Evolutionary conservation across 2,329 filamentous ascomycete genomes (phyloP), one percentile per base, ranked within the genome.

Genomic region (Penicillium aurantiogriseum): DNA sequence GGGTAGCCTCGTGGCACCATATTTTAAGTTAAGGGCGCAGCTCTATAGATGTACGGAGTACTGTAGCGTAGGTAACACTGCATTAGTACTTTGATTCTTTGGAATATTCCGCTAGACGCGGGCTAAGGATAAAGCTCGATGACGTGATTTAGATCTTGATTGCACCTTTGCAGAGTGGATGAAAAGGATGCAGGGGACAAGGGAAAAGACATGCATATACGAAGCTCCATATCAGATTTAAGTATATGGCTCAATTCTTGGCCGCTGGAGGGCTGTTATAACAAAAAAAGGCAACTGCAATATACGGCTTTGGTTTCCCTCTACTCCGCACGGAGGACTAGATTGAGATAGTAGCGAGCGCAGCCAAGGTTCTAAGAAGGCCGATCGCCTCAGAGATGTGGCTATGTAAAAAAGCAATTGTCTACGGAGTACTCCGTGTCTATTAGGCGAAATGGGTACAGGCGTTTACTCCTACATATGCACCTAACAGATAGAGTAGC

Each of bases 71-170:
- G 29, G 17, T 19, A 31, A 13, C 5, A 35, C 25, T 29, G 25
- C 19, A n/a, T 47, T 35, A n/a, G 27, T 51, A 44, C 49, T 51
- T 51, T 44, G 3, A 8, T 15, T 21, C 2, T 21, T 25, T 4
- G 11, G 25, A 15, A 19, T n/a, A 21, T 47, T 23, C 46, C 27
- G 33, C n/a, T 31, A 39, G 25, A 27, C n/a, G 51, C 25, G 35
- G 42, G 21, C 42, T n/a, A 39, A 57, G 46, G 59, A 66, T 63
- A 65, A 31, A 69, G 69, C 67, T 67, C 59, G 58, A 72, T 73
- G 71, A 68, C 65, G 71, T 67, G 69, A 73, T 72, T 69, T 68
- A 62, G 65, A 68, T 67, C 64, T 62, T 47, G 61, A 71, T 71
- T 64, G 67, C 68, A 68, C 45, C 47, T 58, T 59, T 40, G 17